phyloP scores from a whole-genome alignment of 1,284 basidiomycete genomes.

The Pseudozyma thailandica region DNA sequence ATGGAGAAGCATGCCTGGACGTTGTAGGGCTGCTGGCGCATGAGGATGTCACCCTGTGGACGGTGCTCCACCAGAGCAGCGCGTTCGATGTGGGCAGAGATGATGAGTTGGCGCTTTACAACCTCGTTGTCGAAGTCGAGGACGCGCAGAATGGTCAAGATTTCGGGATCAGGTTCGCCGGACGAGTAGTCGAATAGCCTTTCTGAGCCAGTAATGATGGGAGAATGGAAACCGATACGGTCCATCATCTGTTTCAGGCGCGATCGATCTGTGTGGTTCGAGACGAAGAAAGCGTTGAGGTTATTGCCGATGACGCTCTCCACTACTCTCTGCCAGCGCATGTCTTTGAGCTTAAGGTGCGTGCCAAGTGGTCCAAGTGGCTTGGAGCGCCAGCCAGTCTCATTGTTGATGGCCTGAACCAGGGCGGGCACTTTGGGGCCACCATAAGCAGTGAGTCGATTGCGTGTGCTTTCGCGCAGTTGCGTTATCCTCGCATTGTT shows the following conservation, averaged over 20 bases:
- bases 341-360: conserved; percentile 82
- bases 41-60: conserved; percentile 58
- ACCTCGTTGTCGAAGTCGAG: conserved; percentile 82
- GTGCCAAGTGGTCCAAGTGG: conserved; percentile 79
- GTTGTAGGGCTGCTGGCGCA: conserved; percentile 63
- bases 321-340: conserved; percentile 77
- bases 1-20: conserved; percentile 62
- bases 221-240: conserved; percentile 23
- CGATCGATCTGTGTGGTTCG: conserved; percentile 76
- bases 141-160: conserved; percentile 83
- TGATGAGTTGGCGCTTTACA: conserved; percentile 84
- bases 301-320: conserved; percentile 75
- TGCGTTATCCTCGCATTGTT: conserved; percentile 15
- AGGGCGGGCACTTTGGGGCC: conserved; percentile 55
- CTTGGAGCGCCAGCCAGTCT: conserved; percentile 66
- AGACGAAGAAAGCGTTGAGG: conserved; percentile 82
- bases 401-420: conserved; percentile 71
- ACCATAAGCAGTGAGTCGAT: conserved; percentile 59
- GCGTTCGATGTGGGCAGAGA: conserved; percentile 78
- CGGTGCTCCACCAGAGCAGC: conserved; percentile 74
- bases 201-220: conserved; percentile 69
- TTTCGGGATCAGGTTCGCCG: conserved; percentile 73
- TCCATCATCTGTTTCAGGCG: conserved; percentile 69
- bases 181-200: conserved; percentile 69
- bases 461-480: conserved; percentile 26